Conservation (phyloP, 2,329 filamentous ascomycete genomes). For the Neonectria ditissima region DNA sequence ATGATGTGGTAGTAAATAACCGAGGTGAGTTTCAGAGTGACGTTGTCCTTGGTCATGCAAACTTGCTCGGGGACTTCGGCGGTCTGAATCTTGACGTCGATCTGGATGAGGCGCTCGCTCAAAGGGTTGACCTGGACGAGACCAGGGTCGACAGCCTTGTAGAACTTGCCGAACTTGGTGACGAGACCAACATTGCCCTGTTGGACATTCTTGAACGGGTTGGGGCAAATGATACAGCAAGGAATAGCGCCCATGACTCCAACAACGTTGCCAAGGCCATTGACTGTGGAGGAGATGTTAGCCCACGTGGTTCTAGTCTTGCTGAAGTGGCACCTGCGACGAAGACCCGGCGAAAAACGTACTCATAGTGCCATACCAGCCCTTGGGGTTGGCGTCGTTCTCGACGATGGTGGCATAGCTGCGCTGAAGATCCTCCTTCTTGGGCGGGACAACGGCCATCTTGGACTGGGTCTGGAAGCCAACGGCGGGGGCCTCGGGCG, state of each 20-base stretch:
- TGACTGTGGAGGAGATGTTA: constrained; percentile 62
- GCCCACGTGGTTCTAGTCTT: neutral
- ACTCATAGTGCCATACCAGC: constrained; percentile 94
- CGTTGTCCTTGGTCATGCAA: constrained; percentile 99
- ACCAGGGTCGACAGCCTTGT: constrained; percentile 95
- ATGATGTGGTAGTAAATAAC: constrained; percentile 99
- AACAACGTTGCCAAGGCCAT: constrained; percentile 77
- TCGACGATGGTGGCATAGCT: constrained; percentile 77
- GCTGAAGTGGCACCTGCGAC: neutral
- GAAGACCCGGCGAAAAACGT: constrained; percentile 51
- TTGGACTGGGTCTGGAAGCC: constrained; percentile 65
- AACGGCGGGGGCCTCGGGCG: constrained; percentile 35
- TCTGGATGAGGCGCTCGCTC: constrained; percentile 87
- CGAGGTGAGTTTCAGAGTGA: constrained; percentile 90
- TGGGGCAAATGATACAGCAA: constrained; percentile 91
- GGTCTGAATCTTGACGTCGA: constrained; percentile 99
- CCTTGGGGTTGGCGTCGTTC: constrained; percentile 76
- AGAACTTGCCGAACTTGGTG: constrained; percentile 95
- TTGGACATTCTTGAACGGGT: constrained; percentile 91
- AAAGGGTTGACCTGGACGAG: constrained; percentile 98
- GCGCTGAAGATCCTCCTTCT: constrained; percentile 85
- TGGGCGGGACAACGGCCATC: constrained; percentile 83
- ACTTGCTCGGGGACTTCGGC: constrained; percentile 96
- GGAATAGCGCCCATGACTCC: constrained; percentile 88
- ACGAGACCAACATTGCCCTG: constrained; percentile 97